Evolutionary conservation across 73 alveolate species (phyloP).

Genomic region (Paramecium tetraurelia): DNA sequence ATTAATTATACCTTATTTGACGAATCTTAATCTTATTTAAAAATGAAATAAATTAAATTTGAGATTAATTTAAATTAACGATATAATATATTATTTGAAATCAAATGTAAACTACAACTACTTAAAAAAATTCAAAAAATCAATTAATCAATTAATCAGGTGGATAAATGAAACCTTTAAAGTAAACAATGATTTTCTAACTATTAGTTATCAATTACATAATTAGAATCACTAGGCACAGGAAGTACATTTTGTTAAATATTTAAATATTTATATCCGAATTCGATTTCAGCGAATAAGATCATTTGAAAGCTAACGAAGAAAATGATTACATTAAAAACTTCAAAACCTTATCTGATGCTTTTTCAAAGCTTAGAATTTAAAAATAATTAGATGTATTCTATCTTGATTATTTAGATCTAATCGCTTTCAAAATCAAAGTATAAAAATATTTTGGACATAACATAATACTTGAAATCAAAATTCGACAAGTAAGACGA

Average conservation of each 20-base stretch:
- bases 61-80: background rate
- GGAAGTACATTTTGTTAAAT: background rate
- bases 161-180: conserved; percentile 15
- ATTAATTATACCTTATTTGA: background rate
- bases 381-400: background rate
- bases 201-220: background rate
- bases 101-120: background rate
- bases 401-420: background rate
- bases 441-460: background rate
- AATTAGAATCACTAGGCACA: background rate
- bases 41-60: background rate
- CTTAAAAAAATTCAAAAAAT: background rate
- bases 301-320: background rate
- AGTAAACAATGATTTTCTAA: background rate
- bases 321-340: background rate
- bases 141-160: background rate
- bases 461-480: background rate
- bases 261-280: background rate
- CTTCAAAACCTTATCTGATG: background rate
- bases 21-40: background rate
- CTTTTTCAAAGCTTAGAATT: background rate
- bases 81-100: background rate
- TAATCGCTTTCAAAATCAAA: background rate
- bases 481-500: background rate
- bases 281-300: background rate